Base-by-base conservation (phyloP, 768 basidiomycete genomes). In the Asterophora parasitica region DNA sequence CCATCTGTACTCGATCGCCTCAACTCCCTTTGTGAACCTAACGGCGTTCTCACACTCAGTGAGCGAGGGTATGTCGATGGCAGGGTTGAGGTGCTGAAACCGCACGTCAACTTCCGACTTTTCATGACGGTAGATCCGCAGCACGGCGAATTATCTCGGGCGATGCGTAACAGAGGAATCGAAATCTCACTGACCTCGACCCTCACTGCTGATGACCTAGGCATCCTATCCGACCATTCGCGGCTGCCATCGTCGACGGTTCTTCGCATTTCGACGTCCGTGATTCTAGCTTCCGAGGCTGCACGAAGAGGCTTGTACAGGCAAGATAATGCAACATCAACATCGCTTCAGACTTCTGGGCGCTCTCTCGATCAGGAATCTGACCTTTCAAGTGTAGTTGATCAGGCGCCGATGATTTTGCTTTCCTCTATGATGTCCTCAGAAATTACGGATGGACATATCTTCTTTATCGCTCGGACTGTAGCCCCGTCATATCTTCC, bases 111-210 rank as follows among this genome's bases (percentile, higher is more conserved):
- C 55, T 99, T 99, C 69, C 79, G 94, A 20, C 71, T 99, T 4
- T 87, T 98, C 68, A 95, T 99, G 92, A 81, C 84, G 2, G 82
- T 94, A 43, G 91, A 99, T 61, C 88, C 92, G 23, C 83, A 85
- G 52, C 77, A 85, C 52, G 96, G 96, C 37, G 96, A 99, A 66
- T 71, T 98, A 9, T 98, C 96, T 1, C 78, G 96, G 31, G 96
- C 96, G 2, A 99, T 99, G 96, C 86, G 96, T 19, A 99, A 99
- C 67, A 82, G 96, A 48, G 95, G 95, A 13, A 72, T 96, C 30
- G 96, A 99, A 65, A 76, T 97, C 39, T 75, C 77, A 23, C 57
- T 92, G 45, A 45, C 74, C 8, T 42, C 60, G 4, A 44, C 49
- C 15, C 62, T 66, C 40, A 58, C 61, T 11, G 54, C 67, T 9